These are phyloP conservation scores for Globisporangium nunn DNA, from an alignment of 352 stramenopile species.

Conservation along the genomic window DNA sequence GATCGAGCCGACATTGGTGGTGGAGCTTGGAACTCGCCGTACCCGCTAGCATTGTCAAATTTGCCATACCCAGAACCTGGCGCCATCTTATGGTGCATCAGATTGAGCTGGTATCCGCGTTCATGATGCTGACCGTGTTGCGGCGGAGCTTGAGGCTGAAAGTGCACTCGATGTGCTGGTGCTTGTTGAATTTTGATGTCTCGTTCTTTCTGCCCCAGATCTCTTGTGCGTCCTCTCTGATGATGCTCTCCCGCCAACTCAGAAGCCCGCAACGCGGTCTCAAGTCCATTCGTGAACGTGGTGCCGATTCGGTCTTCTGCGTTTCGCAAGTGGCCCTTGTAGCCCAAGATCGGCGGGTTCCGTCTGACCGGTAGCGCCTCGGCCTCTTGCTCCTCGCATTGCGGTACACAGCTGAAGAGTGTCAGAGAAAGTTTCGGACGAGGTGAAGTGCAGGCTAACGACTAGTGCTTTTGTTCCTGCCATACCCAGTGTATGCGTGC, in stretches of 20 bases:
- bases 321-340: conserved; percentile 49
- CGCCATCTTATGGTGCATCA: not conserved
- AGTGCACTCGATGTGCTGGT: not conserved
- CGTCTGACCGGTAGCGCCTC: conserved; percentile 15
- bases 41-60: conserved; percentile 21
- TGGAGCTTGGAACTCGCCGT: conserved; percentile 19
- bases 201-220: not conserved
- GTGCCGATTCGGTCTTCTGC: conserved; percentile 53
- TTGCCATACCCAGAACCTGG: conserved; percentile 11
- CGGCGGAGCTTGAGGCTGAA: conserved; percentile 4
- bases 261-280: conserved; percentile 19
- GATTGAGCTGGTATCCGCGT: not conserved
- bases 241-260: conserved; percentile 7
- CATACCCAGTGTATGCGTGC: conserved; percentile 59
- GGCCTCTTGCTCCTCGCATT: conserved; percentile 13
- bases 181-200: not conserved
- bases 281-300: conserved; percentile 58
- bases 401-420: conserved; percentile 18
- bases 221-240: not conserved
- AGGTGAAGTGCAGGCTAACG: too few species aligned
- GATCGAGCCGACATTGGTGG: conserved; percentile 9
- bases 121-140: not conserved
- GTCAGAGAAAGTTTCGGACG: not conserved
- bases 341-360: conserved; percentile 50
- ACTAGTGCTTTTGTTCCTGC: conserved; percentile 7